These are phyloP conservation scores for Phytophthora megakarya DNA, from an alignment of 352 stramenopile genomes.

Conservation along the genomic window DNA sequence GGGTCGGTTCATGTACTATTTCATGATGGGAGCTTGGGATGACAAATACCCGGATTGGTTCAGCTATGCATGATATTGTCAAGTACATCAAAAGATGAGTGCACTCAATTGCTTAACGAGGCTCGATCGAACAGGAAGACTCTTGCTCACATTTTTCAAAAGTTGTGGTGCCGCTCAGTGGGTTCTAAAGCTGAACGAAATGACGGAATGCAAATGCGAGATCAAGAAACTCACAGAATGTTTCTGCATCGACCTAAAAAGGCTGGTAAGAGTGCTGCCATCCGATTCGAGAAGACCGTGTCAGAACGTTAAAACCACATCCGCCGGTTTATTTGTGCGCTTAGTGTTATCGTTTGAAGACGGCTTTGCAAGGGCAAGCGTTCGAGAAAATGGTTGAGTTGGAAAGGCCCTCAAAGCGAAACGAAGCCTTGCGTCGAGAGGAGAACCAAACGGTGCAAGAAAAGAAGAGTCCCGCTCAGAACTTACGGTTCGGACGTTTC, in stretches of 20 bases:
- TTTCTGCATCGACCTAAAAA: too few relatives aligned
- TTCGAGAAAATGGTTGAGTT: background rate
- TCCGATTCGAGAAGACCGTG: background rate
- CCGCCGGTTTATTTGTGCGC: background rate
- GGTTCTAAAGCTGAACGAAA: background rate
- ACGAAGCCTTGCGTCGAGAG: background rate
- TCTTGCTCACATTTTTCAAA: background rate
- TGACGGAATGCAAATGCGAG: too few relatives aligned
- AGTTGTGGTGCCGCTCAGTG: too few relatives aligned
- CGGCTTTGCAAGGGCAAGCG: background rate
- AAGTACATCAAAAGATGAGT: background rate
- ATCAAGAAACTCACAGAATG: too few relatives aligned
- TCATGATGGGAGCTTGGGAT: background rate
- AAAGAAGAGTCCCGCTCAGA: too few relatives aligned
- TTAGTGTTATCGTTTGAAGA: background rate
- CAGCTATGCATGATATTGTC: background rate
- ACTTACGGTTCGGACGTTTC: too few relatives aligned
- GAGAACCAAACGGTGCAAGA: background rate
- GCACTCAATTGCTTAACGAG: background rate
- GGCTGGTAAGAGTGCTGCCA: background rate
- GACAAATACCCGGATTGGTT: background rate
- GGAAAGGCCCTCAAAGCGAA: background rate
- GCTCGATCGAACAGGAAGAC: background rate
- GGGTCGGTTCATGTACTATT: constrained; percentile 4
- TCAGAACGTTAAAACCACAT: background rate